Conservation (phyloP, 2,329 filamentous ascomycete species). For the Penicillium expansum region DNA sequence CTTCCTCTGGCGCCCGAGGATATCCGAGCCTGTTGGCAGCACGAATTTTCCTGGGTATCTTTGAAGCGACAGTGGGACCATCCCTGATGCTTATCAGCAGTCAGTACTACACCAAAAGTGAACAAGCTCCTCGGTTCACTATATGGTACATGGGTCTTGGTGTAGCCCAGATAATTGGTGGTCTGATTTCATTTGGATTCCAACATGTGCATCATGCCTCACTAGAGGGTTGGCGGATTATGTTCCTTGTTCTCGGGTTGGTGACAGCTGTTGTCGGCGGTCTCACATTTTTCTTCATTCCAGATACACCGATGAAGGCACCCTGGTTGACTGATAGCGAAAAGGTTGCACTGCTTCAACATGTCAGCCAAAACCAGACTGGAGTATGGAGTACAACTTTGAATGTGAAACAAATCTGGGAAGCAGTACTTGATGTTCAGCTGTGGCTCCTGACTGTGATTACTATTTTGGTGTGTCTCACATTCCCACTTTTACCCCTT, state of each 20-base stretch:
- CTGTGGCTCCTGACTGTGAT: conserved; percentile 45
- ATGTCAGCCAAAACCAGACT: conserved; percentile 50
- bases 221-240: conserved; percentile 49
- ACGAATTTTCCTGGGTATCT: conserved; percentile 59
- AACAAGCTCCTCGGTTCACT: conserved; percentile 59
- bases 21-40: conserved; percentile 55
- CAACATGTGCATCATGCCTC: conserved; percentile 46
- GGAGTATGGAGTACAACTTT: conserved; percentile 53
- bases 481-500: conserved; percentile 1
- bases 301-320: conserved; percentile 51
- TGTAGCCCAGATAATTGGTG: conserved; percentile 49
- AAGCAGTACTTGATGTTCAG: conserved; percentile 47
- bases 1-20: conserved; percentile 53
- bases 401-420: conserved; percentile 48
- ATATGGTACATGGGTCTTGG: conserved; percentile 63
- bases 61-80: conserved; percentile 60
- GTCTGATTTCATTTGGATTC: conserved; percentile 52
- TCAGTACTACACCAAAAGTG: conserved; percentile 57
- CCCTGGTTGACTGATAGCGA: conserved; percentile 33
- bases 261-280: conserved; percentile 47
- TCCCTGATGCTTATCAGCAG: conserved; percentile 61
- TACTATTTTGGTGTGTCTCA: conserved; percentile 16
- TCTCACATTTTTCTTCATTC: conserved; percentile 45
- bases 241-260: conserved; percentile 52
- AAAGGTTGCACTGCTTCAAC: conserved; percentile 40